A percentile compares a stretch with the other conserved stretches of the same genome.
Conservation (phyloP, 768 basidiomycete genomes). For the Russula brevipes region DNA sequence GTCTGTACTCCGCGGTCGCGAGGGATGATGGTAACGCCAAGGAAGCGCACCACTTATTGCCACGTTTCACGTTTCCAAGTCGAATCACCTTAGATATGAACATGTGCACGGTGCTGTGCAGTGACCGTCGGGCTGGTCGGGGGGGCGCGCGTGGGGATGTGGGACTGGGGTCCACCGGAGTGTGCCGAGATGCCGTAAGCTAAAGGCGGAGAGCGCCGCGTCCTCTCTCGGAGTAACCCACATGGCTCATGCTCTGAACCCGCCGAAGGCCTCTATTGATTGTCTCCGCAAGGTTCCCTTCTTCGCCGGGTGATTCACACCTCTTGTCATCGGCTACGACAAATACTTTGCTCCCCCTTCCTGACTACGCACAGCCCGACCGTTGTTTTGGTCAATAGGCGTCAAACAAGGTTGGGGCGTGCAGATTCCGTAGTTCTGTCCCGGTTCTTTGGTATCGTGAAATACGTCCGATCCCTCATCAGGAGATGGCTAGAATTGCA, state of each 20-base stretch:
- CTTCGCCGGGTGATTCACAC: neutral
- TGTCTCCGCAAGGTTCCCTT: neutral
- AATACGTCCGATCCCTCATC: slow-evolving; percentile 1
- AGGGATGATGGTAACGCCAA: neutral
- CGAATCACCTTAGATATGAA: neutral
- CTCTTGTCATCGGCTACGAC: neutral
- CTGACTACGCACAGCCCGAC: neutral
- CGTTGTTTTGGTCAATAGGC: neutral
- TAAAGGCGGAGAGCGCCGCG: neutral
- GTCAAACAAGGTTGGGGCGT: neutral
- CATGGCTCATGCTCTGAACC: neutral
- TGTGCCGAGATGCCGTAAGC: slow-evolving; percentile 2
- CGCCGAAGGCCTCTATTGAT: too few relatives aligned
- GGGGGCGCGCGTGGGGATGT: neutral
- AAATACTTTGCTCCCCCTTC: neutral
- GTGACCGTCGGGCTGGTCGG: slow-evolving; percentile 9
- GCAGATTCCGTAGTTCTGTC: neutral
- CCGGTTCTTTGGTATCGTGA: neutral
- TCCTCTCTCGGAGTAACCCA: neutral
- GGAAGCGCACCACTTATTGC: neutral
- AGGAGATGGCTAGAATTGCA: neutral
- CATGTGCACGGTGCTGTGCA: neutral
- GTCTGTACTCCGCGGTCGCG: neutral
- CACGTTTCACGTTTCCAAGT: neutral
- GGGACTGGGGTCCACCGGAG: neutral